A percentile compares a stretch with the other conserved stretches of the same genome.
These are phyloP conservation scores for Lachnellula hyalina DNA, from an alignment of 2,329 filamentous ascomycete genomes.

Conservation along the genomic window DNA sequence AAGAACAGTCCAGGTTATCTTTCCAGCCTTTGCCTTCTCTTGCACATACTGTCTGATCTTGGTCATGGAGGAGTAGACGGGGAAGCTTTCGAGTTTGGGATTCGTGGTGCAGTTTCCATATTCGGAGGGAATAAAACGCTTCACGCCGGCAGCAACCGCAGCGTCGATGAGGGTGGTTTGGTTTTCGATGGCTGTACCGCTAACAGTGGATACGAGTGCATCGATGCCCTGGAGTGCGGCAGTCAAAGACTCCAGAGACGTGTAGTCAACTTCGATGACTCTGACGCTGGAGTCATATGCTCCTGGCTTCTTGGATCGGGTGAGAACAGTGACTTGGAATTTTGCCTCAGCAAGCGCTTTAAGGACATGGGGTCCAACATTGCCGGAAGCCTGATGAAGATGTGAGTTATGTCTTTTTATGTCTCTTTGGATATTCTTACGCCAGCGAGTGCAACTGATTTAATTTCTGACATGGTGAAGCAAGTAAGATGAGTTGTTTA, in stretches of 20 bases:
- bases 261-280: slow-evolving; percentile 38
- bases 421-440: slow-evolving; percentile 11
- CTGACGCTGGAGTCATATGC: slow-evolving; percentile 29
- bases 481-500: background rate
- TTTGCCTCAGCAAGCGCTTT: slow-evolving; percentile 19
- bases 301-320: slow-evolving; percentile 15
- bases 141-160: slow-evolving; percentile 52
- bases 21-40: slow-evolving; percentile 17
- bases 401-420: slow-evolving; percentile 13
- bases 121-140: slow-evolving; percentile 55
- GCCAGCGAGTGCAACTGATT: slow-evolving; percentile 19
- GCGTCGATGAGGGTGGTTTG: slow-evolving; percentile 47
- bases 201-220: slow-evolving; percentile 20
- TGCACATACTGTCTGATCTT: slow-evolving; percentile 18
- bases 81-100: slow-evolving; percentile 10
- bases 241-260: slow-evolving; percentile 37
- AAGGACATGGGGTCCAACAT: slow-evolving; percentile 21
- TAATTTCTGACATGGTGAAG: slow-evolving; percentile 20
- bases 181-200: slow-evolving; percentile 6
- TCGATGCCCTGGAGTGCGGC: slow-evolving; percentile 27
- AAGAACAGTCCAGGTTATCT: slow-evolving; percentile 50
- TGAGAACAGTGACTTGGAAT: slow-evolving; percentile 21
- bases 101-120: slow-evolving; percentile 36
- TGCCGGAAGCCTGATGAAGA: slow-evolving; percentile 19
- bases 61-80: slow-evolving; percentile 12